Base-by-base conservation (phyloP, 148 eudicot genomes). In the Chenopodium quinoa region DNA sequence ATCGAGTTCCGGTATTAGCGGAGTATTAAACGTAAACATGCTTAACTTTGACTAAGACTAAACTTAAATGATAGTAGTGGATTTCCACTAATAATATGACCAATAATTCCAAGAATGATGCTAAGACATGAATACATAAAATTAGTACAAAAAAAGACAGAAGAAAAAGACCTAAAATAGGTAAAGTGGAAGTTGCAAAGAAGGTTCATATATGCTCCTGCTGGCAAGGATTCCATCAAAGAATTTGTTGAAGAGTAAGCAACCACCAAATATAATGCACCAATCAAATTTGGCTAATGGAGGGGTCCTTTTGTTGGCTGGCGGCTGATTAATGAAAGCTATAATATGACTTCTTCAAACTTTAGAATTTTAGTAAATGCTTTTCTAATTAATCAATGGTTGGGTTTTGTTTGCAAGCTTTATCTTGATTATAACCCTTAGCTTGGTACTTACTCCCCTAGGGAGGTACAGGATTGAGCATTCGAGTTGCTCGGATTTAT, bases 1-100 rank as follows among this genome's bases (percentile, higher is more conserved):
- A 56, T 10, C 29, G 54, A 11, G 62, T 83, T 66, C 86, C 82
- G 86, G 54, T 76, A 79, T 75, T 19, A 54, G 79, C 82, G 85
- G 79, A 52, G 58, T n/a, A 23, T 72, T 16, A 65, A 58, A 12
- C 4, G 11, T 29, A 48, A 81, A 67, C 54, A 54, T 52, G 73
- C 50, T 81, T 74, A n/a, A 73, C 76, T 73, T 77, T 83, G 85
- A 83, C 85, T 20, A 63, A 62, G 71, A 72, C 37, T 76, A 71
- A 7, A 40, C 44, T 40, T 40, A 40, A 40, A 40, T 40, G 44
- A 52, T 82, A 46, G n/a, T 67, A 75, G 83, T 75, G 54, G 79
- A 75, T 22, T 76, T 82, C 58, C 84, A 58, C 72, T 23, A 47
- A 62, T 23, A 47, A 62, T 37, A 16, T 62, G 82, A 73, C 84